A percentile compares a stretch with the other conserved stretches of the same genome.
phyloP scores from a whole-genome alignment of 495 filamentous ascomycete species.

The Amorphotheca resinae region DNA sequence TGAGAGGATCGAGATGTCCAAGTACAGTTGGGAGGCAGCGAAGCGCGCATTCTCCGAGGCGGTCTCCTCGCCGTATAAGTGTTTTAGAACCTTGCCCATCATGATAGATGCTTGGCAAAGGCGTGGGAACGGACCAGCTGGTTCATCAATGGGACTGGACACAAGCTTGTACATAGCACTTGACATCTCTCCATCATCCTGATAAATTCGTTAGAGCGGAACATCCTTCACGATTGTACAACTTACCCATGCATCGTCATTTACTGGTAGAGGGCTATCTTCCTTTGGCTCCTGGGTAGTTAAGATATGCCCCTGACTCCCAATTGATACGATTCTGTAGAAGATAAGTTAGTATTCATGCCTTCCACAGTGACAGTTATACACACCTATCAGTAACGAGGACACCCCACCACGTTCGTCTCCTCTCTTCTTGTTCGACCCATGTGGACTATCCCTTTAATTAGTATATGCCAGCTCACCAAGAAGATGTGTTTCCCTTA shows the following conservation, averaged over 20 bases:
- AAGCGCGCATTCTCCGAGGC: conserved; percentile 10
- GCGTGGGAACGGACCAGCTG: conserved; percentile 25
- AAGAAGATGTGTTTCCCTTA: no score
- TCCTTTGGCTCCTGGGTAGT: conserved; percentile 30
- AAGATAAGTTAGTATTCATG: background rate
- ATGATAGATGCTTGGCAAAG: conserved; percentile 31
- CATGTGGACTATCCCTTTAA: conserved; percentile 24
- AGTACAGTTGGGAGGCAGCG: conserved; percentile 18
- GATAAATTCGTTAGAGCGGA: conserved; percentile 2
- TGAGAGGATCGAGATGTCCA: conserved; percentile 14
- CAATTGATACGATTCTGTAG: conserved; percentile 29
- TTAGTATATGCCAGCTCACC: no score
- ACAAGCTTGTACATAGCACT: conserved; percentile 1
- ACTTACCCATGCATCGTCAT: conserved; percentile 33
- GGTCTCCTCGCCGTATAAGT: conserved; percentile 15
- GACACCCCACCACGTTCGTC: conserved; percentile 39
- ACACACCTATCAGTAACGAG: conserved; percentile 32
- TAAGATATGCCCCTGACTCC: conserved; percentile 29
- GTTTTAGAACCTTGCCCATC: conserved; percentile 28
- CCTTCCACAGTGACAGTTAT: background rate
- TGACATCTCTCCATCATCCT: conserved; percentile 15
- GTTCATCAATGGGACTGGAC: conserved; percentile 12
- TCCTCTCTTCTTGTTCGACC: conserved; percentile 38
- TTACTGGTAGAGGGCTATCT: conserved; percentile 28
- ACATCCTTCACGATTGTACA: background rate